Percentiles rank a stretch among this genome's conserved stretches.
These are phyloP conservation scores for Ustilago sp. DNA, from an alignment of 1,284 basidiomycete genomes.

Conservation along the genomic window DNA sequence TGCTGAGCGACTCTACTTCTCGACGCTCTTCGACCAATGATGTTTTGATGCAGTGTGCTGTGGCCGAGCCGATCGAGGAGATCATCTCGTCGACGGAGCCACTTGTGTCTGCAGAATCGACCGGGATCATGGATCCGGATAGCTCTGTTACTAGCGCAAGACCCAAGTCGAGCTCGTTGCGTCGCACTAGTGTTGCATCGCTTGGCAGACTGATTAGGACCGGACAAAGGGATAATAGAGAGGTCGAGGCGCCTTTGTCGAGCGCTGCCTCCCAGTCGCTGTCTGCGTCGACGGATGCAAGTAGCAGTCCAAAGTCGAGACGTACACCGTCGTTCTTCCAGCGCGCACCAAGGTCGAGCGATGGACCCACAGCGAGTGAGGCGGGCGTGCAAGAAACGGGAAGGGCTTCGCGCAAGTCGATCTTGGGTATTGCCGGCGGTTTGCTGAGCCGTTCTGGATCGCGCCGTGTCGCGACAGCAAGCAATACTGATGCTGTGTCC, in stretches of 20 bases:
- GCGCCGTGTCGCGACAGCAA: slow-evolving; percentile 17
- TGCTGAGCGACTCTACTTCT: slow-evolving; percentile 27
- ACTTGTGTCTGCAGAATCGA: neutral
- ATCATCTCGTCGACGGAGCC: slow-evolving; percentile 20
- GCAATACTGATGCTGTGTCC: slow-evolving; percentile 7
- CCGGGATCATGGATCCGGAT: slow-evolving; percentile 3
- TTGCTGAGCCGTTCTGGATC: slow-evolving; percentile 45
- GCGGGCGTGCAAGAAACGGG: slow-evolving; percentile 35
- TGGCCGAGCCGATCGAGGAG: slow-evolving; percentile 34
- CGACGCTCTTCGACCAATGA: slow-evolving; percentile 35
- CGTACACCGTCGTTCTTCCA: slow-evolving; percentile 58
- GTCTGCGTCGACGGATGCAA: slow-evolving; percentile 21
- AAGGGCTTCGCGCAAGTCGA: slow-evolving; percentile 58
- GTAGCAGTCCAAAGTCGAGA: slow-evolving; percentile 47
- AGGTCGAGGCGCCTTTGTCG: slow-evolving; percentile 15
- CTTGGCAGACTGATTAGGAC: slow-evolving; percentile 36
- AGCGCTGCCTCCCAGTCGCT: slow-evolving; percentile 20
- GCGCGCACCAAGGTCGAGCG: slow-evolving; percentile 42
- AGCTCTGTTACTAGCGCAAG: slow-evolving; percentile 4
- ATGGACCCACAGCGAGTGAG: slow-evolving; percentile 21
- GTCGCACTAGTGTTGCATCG: slow-evolving; percentile 39
- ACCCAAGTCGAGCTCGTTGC: slow-evolving; percentile 31
- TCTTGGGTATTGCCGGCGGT: slow-evolving; percentile 54
- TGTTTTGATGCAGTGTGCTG: slow-evolving; percentile 23
- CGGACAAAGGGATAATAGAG: slow-evolving; percentile 38